Evolutionary conservation across 768 basidiomycete genomes (phyloP).

Genomic region (Phaeotremella fagi): DNA sequence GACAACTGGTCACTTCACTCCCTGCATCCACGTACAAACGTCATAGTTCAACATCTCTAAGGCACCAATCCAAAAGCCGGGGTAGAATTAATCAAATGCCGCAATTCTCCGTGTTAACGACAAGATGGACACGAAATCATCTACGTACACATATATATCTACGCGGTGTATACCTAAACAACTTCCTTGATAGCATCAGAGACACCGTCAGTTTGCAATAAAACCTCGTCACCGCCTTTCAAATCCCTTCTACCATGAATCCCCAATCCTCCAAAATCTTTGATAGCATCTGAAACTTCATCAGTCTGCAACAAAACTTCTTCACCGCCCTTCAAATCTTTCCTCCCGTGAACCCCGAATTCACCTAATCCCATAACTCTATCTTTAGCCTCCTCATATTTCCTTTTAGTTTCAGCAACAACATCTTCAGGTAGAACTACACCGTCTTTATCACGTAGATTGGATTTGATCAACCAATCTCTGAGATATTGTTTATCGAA

Average conservation of each 20-base stretch:
- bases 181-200: conserved; percentile 11
- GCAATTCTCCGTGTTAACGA: not conserved
- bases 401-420: conserved; percentile 66
- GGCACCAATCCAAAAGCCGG: no score
- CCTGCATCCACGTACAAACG: no score
- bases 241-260: conserved; percentile 8
- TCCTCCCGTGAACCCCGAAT: conserved; percentile 18
- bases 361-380: conserved; percentile 49
- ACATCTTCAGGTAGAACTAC: conserved; percentile 74
- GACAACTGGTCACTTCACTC: no score
- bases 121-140: not conserved
- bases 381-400: conserved; percentile 70
- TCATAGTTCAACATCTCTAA: no score
- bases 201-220: conserved; percentile 18
- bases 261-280: not conserved
- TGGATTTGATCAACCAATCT: conserved; percentile 81
- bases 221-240: conserved; percentile 5
- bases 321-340: not conserved
- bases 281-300: conserved; percentile 5
- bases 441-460: conserved; percentile 59
- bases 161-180: no score
- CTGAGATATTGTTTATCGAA: conserved; percentile 97
- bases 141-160: not conserved
- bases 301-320: conserved; percentile 1
- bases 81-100: not conserved